phyloP scores from a whole-genome alignment of 169 alveolate genomes.

The Plasmodium gonderi region DNA sequence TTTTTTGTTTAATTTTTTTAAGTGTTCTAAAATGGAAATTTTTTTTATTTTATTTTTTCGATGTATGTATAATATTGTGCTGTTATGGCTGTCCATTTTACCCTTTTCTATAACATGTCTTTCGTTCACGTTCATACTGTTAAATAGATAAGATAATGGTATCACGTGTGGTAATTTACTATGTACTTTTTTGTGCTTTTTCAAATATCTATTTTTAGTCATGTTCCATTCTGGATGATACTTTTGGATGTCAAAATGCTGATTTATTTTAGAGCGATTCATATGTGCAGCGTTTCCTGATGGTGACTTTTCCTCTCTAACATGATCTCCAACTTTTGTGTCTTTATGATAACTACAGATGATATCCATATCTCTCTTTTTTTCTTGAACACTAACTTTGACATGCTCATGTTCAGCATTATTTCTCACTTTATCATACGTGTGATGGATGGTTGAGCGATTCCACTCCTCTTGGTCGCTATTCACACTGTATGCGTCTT shows the following conservation, averaged over 20 bases:
- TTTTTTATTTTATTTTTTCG: conserved; percentile 52
- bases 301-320: too few relatives aligned
- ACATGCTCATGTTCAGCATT: too few relatives aligned
- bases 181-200: not conserved
- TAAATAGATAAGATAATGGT: conserved; percentile 39
- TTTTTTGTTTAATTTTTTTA: conserved; percentile 39
- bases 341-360: too few relatives aligned
- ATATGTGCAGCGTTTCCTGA: too few relatives aligned
- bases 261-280: too few relatives aligned
- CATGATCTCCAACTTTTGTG: too few relatives aligned
- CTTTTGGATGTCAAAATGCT: not conserved
- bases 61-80: conserved; percentile 52
- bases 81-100: conserved; percentile 15
- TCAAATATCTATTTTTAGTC: not conserved
- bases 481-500: too few relatives aligned
- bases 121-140: conserved; percentile 1
- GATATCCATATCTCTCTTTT: too few relatives aligned
- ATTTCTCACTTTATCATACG: too few relatives aligned
- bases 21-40: conserved; percentile 35
- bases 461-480: too few relatives aligned
- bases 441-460: too few relatives aligned
- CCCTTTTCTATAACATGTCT: conserved; percentile 30
- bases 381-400: too few relatives aligned
- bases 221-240: not conserved
- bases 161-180: conserved; percentile 37